Evolutionary conservation across 2,329 filamentous ascomycete genomes (phyloP).

Genomic region (Diaporthe ilicicola): DNA sequence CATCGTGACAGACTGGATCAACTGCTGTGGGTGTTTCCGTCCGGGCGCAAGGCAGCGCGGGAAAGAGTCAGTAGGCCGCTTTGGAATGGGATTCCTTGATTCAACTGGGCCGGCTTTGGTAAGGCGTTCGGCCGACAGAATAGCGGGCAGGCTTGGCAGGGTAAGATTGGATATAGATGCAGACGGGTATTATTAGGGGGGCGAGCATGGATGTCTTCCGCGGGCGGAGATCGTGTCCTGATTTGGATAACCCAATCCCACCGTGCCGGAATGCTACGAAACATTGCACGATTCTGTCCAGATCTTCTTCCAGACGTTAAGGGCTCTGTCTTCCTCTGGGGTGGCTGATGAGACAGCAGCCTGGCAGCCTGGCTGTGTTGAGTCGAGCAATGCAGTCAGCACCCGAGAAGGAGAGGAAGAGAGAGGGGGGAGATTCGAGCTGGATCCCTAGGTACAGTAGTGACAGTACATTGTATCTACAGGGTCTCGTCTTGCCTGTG

Average conservation of each 20-base stretch:
- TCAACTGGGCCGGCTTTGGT: background rate
- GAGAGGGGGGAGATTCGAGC: background rate
- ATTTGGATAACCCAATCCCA: conserved; percentile 19
- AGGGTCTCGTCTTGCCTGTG: background rate
- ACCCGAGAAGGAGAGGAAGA: background rate
- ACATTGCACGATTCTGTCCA: background rate
- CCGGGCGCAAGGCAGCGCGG: background rate
- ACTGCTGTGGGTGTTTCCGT: background rate
- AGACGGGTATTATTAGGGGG: conserved; percentile 8
- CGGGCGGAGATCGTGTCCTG: conserved; percentile 25
- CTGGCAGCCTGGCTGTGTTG: too few species aligned
- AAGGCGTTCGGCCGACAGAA: conserved; percentile 11
- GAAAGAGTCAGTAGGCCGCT: background rate
- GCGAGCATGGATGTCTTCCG: background rate
- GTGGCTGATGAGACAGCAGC: background rate
- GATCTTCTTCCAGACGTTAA: conserved; percentile 1
- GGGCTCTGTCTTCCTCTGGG: background rate
- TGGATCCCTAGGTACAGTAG: background rate
- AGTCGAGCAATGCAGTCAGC: background rate
- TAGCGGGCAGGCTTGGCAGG: background rate
- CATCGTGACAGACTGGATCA: background rate
- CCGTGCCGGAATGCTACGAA: conserved; percentile 8
- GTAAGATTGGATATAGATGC: conserved; percentile 1
- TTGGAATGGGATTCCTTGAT: background rate
- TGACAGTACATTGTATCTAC: too few species aligned